Conservation (phyloP, 2,329 filamentous ascomycete species). For the Exophiala oligosperma region DNA sequence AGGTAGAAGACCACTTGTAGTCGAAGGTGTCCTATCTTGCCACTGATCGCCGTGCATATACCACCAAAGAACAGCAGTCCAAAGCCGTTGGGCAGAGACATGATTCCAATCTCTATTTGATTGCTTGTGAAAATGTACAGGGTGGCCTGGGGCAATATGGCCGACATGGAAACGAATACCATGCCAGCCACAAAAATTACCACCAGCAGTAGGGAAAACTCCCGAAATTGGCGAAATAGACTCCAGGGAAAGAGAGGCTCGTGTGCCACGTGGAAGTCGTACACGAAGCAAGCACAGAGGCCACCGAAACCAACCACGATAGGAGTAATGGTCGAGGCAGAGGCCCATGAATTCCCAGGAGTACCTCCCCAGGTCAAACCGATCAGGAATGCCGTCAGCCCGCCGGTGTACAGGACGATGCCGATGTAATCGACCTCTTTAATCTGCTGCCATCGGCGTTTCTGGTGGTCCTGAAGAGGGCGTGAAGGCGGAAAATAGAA, state of each 20-base stretch:
- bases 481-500: conserved; percentile 52
- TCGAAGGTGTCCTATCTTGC: conserved; percentile 8
- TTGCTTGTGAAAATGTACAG: conserved; percentile 42
- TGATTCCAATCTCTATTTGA: conserved; percentile 42
- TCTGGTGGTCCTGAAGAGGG: conserved; percentile 40
- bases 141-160: conserved; percentile 49
- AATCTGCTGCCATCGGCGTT: conserved; percentile 38
- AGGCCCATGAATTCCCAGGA: conserved; percentile 12
- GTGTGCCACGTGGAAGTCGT: too few species aligned
- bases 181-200: conserved; percentile 29
- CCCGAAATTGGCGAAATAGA: too few species aligned
- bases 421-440: conserved; percentile 50
- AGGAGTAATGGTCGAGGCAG: neutral
- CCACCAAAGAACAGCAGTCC: neutral
- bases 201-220: too few species aligned
- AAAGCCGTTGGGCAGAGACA: conserved; percentile 30
- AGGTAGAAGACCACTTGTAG: conserved; percentile 12
- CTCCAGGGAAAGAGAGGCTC: too few species aligned
- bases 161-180: conserved; percentile 49
- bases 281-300: too few species aligned
- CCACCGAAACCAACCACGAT: neutral
- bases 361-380: conserved; percentile 46
- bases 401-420: conserved; percentile 43
- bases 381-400: conserved; percentile 44
- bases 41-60: conserved; percentile 2